Base-by-base conservation (phyloP, 164 flowering plant species). In the Umbilicus rupestris region DNA sequence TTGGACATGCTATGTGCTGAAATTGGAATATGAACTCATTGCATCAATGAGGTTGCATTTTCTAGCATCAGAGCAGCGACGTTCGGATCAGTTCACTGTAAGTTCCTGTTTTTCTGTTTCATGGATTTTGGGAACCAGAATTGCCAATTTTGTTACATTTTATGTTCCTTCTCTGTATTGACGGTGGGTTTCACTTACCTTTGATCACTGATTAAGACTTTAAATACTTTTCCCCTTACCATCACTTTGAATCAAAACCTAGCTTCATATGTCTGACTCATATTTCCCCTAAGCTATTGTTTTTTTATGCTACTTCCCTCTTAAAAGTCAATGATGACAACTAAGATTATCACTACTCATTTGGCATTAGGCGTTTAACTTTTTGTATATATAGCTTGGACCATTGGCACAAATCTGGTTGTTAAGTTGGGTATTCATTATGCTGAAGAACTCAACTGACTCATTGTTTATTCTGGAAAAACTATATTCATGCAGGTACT, bases 21-120 rank as follows among this genome's bases (percentile, higher is more conserved):
- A 77, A 60, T 84, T 55, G 71, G 96, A 92, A 76, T 92, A 92
- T 71, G 85, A 78, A 68, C 72, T 58, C 16, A 72, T 92, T 66
- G 85, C 89, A 39, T 41, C 79, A 33, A 87, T 87, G 96, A 80
- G 98, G 73, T 71, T 89, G 71, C 88, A 81, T 70, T 92, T 89
- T 78, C 79, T 92, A 70, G 91, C 88, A 72, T 80, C 98, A 58
- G 86, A 81, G 70, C 73, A 73, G 2, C 79, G 95, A 12, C 85
- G 91, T 0, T 89, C 98, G 12, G 96, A 89, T 77, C 96, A 92
- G 68, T 92, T 84, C 69, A 89, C 95, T 0, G 98, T 92, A 77
- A 80, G 82, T 55, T 59, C 63, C 11, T 29, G n/a, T n/a, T 12
- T 47, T 16, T 39, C 15, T 65, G 24, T 57, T 16, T 65, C 22